Evolutionary conservation across 139 green algal species (phyloP).

Genomic region (Chloropicon primus): DNA sequence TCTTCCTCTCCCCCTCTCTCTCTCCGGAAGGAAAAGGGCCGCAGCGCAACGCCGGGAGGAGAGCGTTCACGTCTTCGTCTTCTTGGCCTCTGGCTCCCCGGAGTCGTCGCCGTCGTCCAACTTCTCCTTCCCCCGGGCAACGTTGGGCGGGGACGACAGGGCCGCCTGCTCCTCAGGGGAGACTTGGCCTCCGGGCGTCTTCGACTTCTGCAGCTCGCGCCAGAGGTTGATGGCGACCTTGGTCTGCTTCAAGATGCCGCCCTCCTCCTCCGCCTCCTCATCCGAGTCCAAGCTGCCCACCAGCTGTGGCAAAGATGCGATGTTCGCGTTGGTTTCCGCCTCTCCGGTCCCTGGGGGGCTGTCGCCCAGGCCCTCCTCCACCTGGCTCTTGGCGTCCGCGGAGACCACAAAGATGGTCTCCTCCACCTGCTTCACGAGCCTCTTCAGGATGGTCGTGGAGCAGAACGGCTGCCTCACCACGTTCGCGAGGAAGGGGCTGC

Average conservation of each 20-base stretch:
- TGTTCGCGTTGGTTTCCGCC: no score
- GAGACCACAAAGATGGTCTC: slow-evolving; percentile 1
- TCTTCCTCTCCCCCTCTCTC: no score
- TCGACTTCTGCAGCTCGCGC: background rate
- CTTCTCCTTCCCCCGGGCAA: background rate
- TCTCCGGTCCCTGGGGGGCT: no score
- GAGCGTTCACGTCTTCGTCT: background rate
- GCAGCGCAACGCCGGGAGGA: no score
- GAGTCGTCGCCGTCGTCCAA: background rate
- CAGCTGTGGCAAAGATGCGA: background rate
- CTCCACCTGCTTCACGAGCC: slow-evolving; percentile 24
- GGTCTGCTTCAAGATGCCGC: background rate
- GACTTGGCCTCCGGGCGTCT: background rate
- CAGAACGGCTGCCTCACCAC: slow-evolving; percentile 65
- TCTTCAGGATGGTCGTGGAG: slow-evolving; percentile 41
- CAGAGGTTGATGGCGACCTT: background rate
- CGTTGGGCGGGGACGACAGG: no score
- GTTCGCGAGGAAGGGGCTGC: slow-evolving; percentile 44
- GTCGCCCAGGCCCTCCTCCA: no score
- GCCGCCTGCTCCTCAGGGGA: no score
- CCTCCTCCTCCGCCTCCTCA: background rate
- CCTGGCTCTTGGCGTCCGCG: no score
- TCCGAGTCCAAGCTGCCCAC: background rate
- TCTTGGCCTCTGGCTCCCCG: background rate
- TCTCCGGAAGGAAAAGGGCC: no score